A percentile compares a stretch with the other conserved stretches of the same genome.
Conservation (phyloP, 164 flowering plant genomes). For the Hamamelis virginiana region DNA sequence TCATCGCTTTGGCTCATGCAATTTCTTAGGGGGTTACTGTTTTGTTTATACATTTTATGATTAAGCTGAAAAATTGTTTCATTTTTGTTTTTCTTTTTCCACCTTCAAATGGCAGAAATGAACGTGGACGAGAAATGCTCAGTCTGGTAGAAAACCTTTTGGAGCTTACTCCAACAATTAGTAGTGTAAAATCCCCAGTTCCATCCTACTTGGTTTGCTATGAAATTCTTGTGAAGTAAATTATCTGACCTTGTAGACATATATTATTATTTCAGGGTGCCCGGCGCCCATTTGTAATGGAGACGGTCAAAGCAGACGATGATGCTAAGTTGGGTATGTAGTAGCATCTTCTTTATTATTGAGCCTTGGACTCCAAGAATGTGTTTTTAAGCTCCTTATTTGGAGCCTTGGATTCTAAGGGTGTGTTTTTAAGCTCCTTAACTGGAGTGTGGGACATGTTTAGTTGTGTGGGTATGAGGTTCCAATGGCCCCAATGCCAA, state of each 20-base stretch:
- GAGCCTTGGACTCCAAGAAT: too few species aligned
- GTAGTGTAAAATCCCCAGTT: conserved; percentile 47
- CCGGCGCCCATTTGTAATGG: conserved; percentile 80
- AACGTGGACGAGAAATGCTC: conserved; percentile 95
- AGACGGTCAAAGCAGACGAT: conserved; percentile 96
- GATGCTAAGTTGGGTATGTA: conserved; percentile 77
- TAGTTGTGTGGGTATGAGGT: too few species aligned
- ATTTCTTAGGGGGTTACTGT: not conserved
- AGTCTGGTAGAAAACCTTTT: conserved; percentile 67
- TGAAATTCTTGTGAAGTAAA: not conserved
- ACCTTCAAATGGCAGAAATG: conserved; percentile 61
- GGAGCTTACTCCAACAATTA: conserved; percentile 77
- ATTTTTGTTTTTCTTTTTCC: not conserved
- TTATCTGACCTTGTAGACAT: not conserved
- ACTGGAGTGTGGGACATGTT: too few species aligned
- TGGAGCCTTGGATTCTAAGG: too few species aligned
- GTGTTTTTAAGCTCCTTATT: too few species aligned
- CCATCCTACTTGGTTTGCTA: not conserved
- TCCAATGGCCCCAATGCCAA: too few species aligned
- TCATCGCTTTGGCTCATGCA: not conserved
- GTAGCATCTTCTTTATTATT: not conserved
- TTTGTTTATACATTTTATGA: not conserved
- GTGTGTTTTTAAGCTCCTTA: too few species aligned
- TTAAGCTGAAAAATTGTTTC: too few species aligned
- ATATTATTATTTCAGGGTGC: conserved; percentile 57